Evolutionary conservation across 164 flowering plant species (phyloP).

Genomic region (Umbilicus rupestris): DNA sequence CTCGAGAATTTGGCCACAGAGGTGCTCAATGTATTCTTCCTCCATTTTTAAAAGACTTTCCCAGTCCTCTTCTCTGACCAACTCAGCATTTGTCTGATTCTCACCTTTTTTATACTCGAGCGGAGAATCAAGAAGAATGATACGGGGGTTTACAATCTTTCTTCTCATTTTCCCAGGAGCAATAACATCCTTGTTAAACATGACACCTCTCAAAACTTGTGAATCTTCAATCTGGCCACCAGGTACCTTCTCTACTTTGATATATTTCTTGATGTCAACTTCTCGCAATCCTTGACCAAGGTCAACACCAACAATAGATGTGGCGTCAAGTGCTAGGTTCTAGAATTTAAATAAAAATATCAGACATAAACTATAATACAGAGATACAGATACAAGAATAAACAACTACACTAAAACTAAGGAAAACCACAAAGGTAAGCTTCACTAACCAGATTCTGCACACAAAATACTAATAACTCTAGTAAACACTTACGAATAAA

Average conservation of each 20-base stretch:
- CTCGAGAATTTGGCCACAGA: constrained; percentile 68
- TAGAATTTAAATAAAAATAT: constrained; percentile 18
- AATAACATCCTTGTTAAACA: constrained; percentile 92
- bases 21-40: constrained; percentile 75
- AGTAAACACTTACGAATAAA: neutral
- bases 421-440: too few relatives aligned
- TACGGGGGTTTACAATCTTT: constrained; percentile 80
- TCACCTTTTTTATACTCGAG: constrained; percentile 97
- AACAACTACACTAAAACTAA: neutral
- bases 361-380: neutral
- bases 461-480: too few relatives aligned
- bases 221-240: constrained; percentile 97
- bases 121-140: constrained; percentile 84
- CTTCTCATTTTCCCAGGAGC: constrained; percentile 97
- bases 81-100: constrained; percentile 94
- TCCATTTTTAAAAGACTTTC: constrained; percentile 72
- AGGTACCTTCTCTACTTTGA: constrained; percentile 90
- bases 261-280: constrained; percentile 87
- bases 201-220: constrained; percentile 78
- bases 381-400: neutral
- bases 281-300: constrained; percentile 85
- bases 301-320: constrained; percentile 79
- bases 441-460: too few relatives aligned
- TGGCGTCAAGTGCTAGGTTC: constrained; percentile 94
- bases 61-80: constrained; percentile 93